Base-by-base conservation (phyloP, 2,329 filamentous ascomycete genomes). In the Colletotrichum horii region DNA sequence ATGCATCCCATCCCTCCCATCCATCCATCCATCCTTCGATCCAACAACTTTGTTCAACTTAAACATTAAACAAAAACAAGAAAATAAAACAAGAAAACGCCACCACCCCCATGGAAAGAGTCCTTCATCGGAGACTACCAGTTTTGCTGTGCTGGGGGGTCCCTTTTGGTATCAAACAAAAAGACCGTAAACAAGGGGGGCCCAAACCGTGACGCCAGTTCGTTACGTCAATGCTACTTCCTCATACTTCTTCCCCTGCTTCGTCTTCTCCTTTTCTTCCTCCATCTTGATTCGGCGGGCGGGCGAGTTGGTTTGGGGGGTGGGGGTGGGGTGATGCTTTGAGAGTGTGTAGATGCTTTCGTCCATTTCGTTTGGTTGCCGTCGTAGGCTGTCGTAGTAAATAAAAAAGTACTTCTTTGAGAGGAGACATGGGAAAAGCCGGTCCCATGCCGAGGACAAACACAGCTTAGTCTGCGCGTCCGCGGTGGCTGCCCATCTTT, bases 401-500 rank as follows among this genome's bases (percentile, higher is more conserved):
- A 52, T 52, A 22, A 52, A 8, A 48, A 22, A 52, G 36, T n/a
- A 43, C 22, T 66, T 73, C 43, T 61, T 75, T 26, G 19, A 61
- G n/a, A 61, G 34, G 28, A 56, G 22, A 30, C 28, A 16, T 58
- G 11, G 12, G 22, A 71, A 61, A 62, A 32, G 43, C 43, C 22
- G n/a, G 19, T 30, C 32, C 26, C 14, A 24, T 62, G 32, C n/a
- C 36, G 22, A 24, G 26, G 36, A n/a, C 34, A 26, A 22, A 32
- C 61, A 2, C 43, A 30, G 28, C n/a, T 61, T 64, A 77, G 19
- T 83, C 80, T 32, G 77, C 86, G 56, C 88, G 85, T 11, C 88
- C 86, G 16, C 89, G 83, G 78, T 91, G 88, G 79, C 89, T 93
- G 12, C 95, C 95, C 95, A 97, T 97, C 85, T 93, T 92, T 88